phyloP scores from a whole-genome alignment of 2,329 filamentous ascomycete species.

The Cladosporium velox region DNA sequence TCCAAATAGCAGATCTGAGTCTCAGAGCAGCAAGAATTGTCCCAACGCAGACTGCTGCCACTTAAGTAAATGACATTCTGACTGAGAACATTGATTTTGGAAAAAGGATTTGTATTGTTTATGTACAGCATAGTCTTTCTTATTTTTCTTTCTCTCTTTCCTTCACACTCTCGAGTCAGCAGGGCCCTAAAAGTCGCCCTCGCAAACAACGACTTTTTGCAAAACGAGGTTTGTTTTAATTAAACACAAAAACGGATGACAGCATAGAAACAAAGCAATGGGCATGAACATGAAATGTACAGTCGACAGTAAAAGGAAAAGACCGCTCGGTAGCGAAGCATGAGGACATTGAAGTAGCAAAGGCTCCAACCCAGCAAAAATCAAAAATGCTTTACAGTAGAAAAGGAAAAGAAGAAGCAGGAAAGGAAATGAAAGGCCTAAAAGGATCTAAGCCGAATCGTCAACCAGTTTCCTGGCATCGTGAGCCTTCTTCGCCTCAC shows the following conservation, averaged over 20 bases:
- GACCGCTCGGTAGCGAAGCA: not conserved
- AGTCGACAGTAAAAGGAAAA: not conserved
- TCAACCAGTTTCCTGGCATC: constrained; percentile 45
- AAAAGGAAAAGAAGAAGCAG: not conserved
- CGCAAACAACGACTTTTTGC: not conserved
- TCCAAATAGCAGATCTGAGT: not conserved
- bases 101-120: not conserved
- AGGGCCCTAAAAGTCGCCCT: not conserved
- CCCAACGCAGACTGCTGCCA: not conserved
- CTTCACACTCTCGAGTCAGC: not conserved
- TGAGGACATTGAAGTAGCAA: not conserved
- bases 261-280: too few species aligned
- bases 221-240: not conserved
- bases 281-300: not conserved
- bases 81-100: too few species aligned
- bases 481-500: constrained; percentile 57
- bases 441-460: constrained; percentile 24
- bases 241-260: not conserved
- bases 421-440: not conserved
- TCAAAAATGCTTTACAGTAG: constrained; percentile 2
- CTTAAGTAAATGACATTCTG: too few species aligned
- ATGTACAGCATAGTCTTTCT: not conserved
- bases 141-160: not conserved
- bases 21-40: not conserved
- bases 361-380: not conserved